Percentiles rank a stretch among this genome's conserved stretches.
Evolutionary conservation across 2,329 filamentous ascomycete genomes (phyloP).

Genomic region (Biscogniauxia sp.): DNA sequence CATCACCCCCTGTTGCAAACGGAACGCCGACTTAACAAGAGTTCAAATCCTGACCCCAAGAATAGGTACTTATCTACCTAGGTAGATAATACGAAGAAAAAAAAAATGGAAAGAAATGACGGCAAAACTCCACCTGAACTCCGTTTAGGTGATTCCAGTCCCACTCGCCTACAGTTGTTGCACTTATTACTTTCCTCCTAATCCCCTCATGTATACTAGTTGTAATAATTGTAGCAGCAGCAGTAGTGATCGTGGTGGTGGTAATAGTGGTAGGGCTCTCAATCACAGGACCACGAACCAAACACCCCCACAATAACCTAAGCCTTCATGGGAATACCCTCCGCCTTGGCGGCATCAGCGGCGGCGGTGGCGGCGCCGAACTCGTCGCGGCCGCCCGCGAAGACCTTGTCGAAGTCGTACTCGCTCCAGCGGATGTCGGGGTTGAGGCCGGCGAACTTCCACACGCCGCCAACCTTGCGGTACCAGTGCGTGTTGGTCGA

Average conservation of each 20-base stretch:
- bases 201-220: no score
- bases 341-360: constrained; percentile 9
- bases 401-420: constrained; percentile 57
- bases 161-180: background rate
- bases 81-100: no score
- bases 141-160: no score
- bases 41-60: no score
- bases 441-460: constrained; percentile 59
- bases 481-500: constrained; percentile 58
- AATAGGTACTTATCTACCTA: no score
- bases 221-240: no score
- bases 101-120: background rate
- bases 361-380: constrained; percentile 28
- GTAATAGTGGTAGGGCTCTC: no score
- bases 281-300: no score
- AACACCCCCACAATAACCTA: background rate
- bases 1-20: no score
- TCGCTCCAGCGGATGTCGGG: constrained; percentile 57
- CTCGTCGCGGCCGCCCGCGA: constrained; percentile 39
- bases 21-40: no score
- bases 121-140: background rate
- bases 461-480: constrained; percentile 55
- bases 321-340: constrained; percentile 16
- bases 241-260: no score
- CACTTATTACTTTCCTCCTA: background rate